These are phyloP conservation scores for Peltaster fructicola DNA, from an alignment of 2,329 filamentous ascomycete genomes.

Conservation along the genomic window DNA sequence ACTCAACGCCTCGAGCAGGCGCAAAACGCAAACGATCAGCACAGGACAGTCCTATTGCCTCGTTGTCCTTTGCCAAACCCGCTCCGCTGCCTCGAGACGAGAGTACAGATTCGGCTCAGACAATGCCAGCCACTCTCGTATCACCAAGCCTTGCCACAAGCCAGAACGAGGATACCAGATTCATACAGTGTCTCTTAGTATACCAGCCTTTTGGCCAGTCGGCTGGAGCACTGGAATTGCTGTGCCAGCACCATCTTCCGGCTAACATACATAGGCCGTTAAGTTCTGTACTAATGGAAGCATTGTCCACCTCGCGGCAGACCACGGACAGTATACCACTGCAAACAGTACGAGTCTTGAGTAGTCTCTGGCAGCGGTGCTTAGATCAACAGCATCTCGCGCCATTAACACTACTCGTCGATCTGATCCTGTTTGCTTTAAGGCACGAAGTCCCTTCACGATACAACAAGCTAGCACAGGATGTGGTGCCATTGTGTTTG, in stretches of 20 bases:
- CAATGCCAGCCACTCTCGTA: too few relatives aligned
- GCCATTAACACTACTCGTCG: constrained; percentile 48
- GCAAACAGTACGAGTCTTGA: constrained; percentile 45
- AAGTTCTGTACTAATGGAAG: too few relatives aligned
- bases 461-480: constrained; percentile 40
- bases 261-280: too few relatives aligned
- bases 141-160: too few relatives aligned
- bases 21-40: constrained; percentile 50
- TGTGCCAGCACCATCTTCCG: too few relatives aligned
- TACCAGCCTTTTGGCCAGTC: too few relatives aligned
- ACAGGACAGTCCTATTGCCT: constrained; percentile 48
- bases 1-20: constrained; percentile 41
- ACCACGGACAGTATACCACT: too few relatives aligned
- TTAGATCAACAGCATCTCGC: constrained; percentile 43
- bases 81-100: constrained; percentile 3
- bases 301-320: too few relatives aligned
- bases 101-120: too few relatives aligned
- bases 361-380: constrained; percentile 52
- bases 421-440: constrained; percentile 46
- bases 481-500: constrained; percentile 31
- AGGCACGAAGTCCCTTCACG: constrained; percentile 42
- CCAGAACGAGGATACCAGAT: too few relatives aligned
- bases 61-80: constrained; percentile 19
- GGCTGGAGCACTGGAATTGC: too few relatives aligned
- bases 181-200: too few relatives aligned